Conservation (phyloP, 2,329 filamentous ascomycete species). For the Diaporthe batatas region DNA sequence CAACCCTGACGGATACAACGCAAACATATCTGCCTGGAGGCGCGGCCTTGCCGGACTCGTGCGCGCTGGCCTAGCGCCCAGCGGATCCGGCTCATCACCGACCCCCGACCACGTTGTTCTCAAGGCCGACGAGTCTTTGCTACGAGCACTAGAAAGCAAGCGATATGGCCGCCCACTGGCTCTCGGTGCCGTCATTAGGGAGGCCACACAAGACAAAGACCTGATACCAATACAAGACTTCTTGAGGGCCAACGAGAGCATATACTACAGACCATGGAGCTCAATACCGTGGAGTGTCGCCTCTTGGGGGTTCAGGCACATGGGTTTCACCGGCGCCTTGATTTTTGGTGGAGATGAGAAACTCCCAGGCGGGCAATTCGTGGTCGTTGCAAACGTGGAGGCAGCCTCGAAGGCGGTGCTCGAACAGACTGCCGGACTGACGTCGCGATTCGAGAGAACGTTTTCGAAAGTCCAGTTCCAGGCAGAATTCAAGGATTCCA, state of each 20-base stretch:
- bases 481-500: slow-evolving; percentile 65
- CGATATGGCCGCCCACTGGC: slow-evolving; percentile 87
- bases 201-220: slow-evolving; percentile 77
- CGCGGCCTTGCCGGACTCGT: slow-evolving; percentile 50
- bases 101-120: slow-evolving; percentile 65
- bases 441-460: slow-evolving; percentile 72
- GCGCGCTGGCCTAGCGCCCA: slow-evolving; percentile 51
- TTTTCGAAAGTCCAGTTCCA: slow-evolving; percentile 77
- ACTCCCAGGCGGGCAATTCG: slow-evolving; percentile 72
- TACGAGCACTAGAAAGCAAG: slow-evolving; percentile 78
- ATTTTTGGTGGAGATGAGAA: slow-evolving; percentile 61
- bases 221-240: slow-evolving; percentile 82
- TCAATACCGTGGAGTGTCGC: slow-evolving; percentile 77
- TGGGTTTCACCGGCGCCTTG: slow-evolving; percentile 70
- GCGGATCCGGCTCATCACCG: slow-evolving; percentile 45
- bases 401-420: slow-evolving; percentile 68
- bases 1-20: slow-evolving; percentile 48
- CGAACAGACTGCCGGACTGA: slow-evolving; percentile 57
- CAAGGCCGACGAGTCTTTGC: slow-evolving; percentile 71
- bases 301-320: slow-evolving; percentile 79
- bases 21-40: slow-evolving; percentile 54
- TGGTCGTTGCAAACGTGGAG: slow-evolving; percentile 74
- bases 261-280: slow-evolving; percentile 80
- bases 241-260: slow-evolving; percentile 72
- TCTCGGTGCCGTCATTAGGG: slow-evolving; percentile 80